Evolutionary conservation across 2,329 filamentous ascomycete species (phyloP).

Genomic region (Talaromyces funiculosus): DNA sequence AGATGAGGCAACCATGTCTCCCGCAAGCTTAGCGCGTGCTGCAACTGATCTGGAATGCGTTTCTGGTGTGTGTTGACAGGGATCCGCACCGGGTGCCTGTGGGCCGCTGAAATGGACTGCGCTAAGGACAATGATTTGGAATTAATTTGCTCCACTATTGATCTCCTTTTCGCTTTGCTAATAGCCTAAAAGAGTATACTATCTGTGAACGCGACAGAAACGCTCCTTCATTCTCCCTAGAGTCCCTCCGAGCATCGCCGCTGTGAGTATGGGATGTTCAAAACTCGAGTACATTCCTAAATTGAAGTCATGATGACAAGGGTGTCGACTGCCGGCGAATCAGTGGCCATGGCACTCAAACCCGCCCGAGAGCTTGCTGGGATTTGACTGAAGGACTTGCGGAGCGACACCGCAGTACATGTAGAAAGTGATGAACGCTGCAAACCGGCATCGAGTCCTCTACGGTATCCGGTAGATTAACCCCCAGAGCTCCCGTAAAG

Average conservation of each 20-base stretch:
- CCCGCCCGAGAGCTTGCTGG: background rate
- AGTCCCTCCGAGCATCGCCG: background rate
- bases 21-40: background rate
- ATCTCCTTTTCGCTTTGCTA: background rate
- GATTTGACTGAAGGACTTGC: background rate
- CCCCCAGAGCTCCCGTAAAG: background rate
- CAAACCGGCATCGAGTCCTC: background rate
- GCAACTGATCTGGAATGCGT: background rate
- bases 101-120: background rate
- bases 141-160: conserved; percentile 3
- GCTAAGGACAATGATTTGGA: conserved; percentile 8
- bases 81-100: background rate
- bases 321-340: conserved; percentile 6
- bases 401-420: background rate
- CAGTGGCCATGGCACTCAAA: conserved; percentile 4
- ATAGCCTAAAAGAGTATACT: too few species aligned
- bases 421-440: background rate
- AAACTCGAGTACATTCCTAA: background rate
- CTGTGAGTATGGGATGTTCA: background rate
- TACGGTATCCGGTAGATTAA: background rate
- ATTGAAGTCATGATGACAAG: background rate
- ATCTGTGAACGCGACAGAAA: background rate
- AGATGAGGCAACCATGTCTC: background rate
- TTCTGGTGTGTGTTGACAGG: background rate
- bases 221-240: background rate